Percentiles rank a stretch among this genome's conserved stretches.
Evolutionary conservation across 1,284 basidiomycete genomes (phyloP).

Genomic region (Leccinum angustisporum): DNA sequence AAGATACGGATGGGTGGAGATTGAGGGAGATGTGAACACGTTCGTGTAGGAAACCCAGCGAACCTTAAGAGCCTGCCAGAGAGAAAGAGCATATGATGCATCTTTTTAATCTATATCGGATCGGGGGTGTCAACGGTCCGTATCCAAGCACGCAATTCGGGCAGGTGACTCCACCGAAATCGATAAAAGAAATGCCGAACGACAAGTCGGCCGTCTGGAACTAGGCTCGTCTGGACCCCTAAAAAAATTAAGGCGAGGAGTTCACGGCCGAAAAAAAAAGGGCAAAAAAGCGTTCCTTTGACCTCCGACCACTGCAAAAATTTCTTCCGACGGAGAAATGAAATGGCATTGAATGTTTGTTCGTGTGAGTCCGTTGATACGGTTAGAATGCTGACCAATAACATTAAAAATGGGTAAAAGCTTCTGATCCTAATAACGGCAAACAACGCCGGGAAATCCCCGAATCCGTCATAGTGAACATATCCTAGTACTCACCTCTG

Average conservation of each 20-base stretch:
- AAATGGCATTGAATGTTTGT: neutral
- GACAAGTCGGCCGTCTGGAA: neutral
- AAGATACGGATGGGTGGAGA: constrained; percentile 12
- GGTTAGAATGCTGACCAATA: constrained; percentile 17
- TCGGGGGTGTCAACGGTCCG: constrained; percentile 35
- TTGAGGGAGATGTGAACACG: constrained; percentile 10
- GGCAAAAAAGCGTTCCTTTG: constrained; percentile 3
- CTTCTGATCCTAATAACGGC: constrained; percentile 29
- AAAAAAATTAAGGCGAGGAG: neutral
- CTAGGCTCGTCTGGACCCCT: neutral
- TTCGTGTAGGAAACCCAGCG: constrained; percentile 9
- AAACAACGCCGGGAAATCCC: constrained; percentile 25
- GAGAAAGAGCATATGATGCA: constrained; percentile 4
- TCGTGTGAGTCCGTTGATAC: neutral
- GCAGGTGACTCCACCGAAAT: constrained; percentile 11
- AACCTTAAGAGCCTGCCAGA: constrained; percentile 22
- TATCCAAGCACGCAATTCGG: constrained; percentile 10
- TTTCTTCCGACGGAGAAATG: neutral
- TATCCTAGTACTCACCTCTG: neutral
- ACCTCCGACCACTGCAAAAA: neutral
- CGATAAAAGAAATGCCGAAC: constrained; percentile 14
- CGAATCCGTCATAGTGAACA: neutral
- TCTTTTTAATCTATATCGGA: constrained; percentile 30
- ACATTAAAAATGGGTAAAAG: constrained; percentile 13
- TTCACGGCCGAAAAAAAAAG: constrained; percentile 2